A percentile compares a stretch with the other conserved stretches of the same genome.
phyloP scores from a whole-genome alignment of 495 filamentous ascomycete species.

The Acidiella bohemica region DNA sequence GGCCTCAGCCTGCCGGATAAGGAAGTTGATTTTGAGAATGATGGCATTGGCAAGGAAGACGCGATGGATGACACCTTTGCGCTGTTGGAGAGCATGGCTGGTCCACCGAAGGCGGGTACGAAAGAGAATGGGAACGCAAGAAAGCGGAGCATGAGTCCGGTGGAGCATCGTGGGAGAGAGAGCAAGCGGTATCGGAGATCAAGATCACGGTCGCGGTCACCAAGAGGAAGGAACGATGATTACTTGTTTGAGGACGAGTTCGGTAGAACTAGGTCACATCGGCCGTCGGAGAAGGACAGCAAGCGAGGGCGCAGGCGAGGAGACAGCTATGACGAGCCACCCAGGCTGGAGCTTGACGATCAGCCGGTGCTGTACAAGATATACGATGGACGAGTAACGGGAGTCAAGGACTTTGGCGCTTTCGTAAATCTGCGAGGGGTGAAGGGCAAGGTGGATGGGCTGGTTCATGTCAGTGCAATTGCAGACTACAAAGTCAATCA shows the following conservation, averaged over 20 bases:
- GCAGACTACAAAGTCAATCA: slow-evolving; percentile 79
- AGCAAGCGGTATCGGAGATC: slow-evolving; percentile 37
- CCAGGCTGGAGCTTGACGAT: slow-evolving; percentile 68
- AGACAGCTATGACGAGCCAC: slow-evolving; percentile 50
- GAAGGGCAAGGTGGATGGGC: slow-evolving; percentile 74
- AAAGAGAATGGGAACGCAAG: slow-evolving; percentile 32
- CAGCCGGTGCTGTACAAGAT: slow-evolving; percentile 71
- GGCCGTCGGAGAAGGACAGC: slow-evolving; percentile 26
- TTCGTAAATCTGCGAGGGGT: slow-evolving; percentile 89
- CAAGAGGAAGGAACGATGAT: slow-evolving; percentile 36
- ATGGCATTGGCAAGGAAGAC: slow-evolving; percentile 26
- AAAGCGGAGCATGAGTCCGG: slow-evolving; percentile 64
- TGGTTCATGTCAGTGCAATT: slow-evolving; percentile 95
- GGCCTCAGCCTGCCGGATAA: slow-evolving; percentile 81
- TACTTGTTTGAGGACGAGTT: slow-evolving; percentile 46
- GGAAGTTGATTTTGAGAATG: slow-evolving; percentile 35
- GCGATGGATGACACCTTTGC: slow-evolving; percentile 88
- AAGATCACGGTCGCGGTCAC: slow-evolving; percentile 34
- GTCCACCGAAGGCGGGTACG: slow-evolving; percentile 39
- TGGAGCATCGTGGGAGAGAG: slow-evolving; percentile 43
- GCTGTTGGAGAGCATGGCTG: slow-evolving; percentile 71
- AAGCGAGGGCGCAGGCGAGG: slow-evolving; percentile 26
- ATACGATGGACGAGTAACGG: slow-evolving; percentile 79
- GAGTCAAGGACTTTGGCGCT: slow-evolving; percentile 86
- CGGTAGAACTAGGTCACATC: slow-evolving; percentile 34